Evolutionary conservation across 225 moss, liverwort and hornwort species (phyloP).

Genomic region (Pseudoscleropodium purum): DNA sequence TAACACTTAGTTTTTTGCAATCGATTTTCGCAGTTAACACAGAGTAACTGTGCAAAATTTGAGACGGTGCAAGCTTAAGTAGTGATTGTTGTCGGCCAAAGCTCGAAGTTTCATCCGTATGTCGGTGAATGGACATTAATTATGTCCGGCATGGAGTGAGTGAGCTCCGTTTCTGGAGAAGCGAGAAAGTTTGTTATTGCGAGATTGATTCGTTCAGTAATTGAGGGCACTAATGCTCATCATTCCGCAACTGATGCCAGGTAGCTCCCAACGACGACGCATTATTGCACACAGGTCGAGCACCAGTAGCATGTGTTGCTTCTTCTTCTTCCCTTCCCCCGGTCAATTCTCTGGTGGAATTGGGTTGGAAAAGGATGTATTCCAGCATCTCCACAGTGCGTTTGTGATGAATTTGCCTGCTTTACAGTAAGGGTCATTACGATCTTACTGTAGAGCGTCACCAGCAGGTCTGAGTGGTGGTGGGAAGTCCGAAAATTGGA

Average conservation of each 20-base stretch:
- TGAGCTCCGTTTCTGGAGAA: neutral
- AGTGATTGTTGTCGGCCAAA: neutral
- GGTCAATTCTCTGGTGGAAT: too few relatives aligned
- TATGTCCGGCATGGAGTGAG: neutral
- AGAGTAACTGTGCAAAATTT: neutral
- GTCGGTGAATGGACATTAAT: neutral
- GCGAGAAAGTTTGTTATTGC: neutral
- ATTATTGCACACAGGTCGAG: conserved; percentile 13
- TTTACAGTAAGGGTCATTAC: neutral
- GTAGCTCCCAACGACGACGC: neutral
- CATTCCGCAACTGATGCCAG: neutral
- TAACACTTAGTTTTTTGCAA: neutral
- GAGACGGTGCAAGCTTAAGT: neutral
- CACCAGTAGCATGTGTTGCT: neutral
- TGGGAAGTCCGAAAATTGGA: neutral
- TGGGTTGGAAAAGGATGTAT: neutral
- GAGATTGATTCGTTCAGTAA: neutral
- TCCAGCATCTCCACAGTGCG: neutral
- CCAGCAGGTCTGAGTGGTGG: neutral
- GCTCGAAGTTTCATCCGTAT: neutral
- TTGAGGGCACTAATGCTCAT: neutral
- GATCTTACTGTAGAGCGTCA: neutral
- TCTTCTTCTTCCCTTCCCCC: neutral
- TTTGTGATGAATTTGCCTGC: neutral
- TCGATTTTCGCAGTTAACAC: too few relatives aligned